Evolutionary conservation across 2,329 filamentous ascomycete genomes (phyloP).

Genomic region (Hypoxylon rubiginosum): DNA sequence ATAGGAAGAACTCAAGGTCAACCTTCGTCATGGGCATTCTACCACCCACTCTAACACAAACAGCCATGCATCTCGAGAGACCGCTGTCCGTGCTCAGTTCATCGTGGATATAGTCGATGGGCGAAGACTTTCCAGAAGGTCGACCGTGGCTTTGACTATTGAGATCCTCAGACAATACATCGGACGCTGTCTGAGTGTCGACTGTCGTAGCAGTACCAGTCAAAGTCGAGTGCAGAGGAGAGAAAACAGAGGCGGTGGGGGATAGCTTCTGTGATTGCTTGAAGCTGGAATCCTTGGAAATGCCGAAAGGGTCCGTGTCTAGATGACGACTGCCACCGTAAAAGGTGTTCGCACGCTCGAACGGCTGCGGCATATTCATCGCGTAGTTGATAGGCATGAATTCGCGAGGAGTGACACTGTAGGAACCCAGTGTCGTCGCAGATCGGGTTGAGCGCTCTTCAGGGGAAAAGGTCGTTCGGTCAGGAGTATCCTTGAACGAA

Average conservation of each 20-base stretch:
- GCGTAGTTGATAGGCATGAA: slow-evolving; percentile 44
- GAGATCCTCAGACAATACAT: slow-evolving; percentile 30
- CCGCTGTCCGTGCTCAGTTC: slow-evolving; percentile 62
- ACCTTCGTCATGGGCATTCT: slow-evolving; percentile 46
- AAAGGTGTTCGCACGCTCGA: slow-evolving; percentile 43
- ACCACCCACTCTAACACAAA: slow-evolving; percentile 52
- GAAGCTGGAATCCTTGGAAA: slow-evolving; percentile 50
- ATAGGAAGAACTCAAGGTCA: slow-evolving; percentile 61
- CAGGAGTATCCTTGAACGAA: slow-evolving; percentile 73
- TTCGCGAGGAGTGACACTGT: slow-evolving; percentile 52
- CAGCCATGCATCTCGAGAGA: slow-evolving; percentile 60
- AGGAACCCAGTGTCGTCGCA: slow-evolving; percentile 53
- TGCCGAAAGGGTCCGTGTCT: slow-evolving; percentile 68
- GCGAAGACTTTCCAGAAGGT: slow-evolving; percentile 31
- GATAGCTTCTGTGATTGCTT: slow-evolving; percentile 67
- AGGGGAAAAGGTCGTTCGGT: slow-evolving; percentile 74
- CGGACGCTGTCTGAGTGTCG: slow-evolving; percentile 38
- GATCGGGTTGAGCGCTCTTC: slow-evolving; percentile 65
- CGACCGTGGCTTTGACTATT: slow-evolving; percentile 17
- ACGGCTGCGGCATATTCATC: slow-evolving; percentile 42
- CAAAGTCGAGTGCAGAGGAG: slow-evolving; percentile 59
- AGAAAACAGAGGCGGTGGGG: slow-evolving; percentile 73
- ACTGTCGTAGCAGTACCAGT: slow-evolving; percentile 29
- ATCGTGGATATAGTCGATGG: slow-evolving; percentile 50
- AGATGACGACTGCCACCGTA: slow-evolving; percentile 42